These are phyloP conservation scores for Acanthamoeba sp. DNA, from an alignment of 208 protist genomes.

Conservation along the genomic window DNA sequence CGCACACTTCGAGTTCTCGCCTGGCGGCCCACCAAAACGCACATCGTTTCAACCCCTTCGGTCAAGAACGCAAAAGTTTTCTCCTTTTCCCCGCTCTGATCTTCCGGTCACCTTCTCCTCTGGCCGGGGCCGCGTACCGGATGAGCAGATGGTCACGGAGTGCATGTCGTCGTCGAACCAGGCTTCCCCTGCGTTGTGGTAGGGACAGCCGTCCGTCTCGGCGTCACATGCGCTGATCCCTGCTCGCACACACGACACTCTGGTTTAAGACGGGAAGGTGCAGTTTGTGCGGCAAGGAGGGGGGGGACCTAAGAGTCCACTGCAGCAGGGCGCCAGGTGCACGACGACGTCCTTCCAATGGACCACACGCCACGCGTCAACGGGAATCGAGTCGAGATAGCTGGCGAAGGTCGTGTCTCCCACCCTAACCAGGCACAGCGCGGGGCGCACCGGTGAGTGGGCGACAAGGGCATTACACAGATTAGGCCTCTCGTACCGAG, in stretches of 20 bases:
- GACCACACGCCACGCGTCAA: constrained; percentile 14
- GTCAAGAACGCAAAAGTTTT: not conserved
- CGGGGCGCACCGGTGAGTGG: too few relatives aligned
- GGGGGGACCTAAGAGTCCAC: not conserved
- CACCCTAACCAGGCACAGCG: not conserved
- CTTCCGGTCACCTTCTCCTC: not conserved
- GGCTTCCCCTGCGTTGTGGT: not conserved
- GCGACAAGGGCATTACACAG: too few relatives aligned
- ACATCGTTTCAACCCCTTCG: not conserved
- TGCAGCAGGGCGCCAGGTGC: constrained; percentile 11
- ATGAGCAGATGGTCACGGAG: not conserved
- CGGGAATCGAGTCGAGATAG: not conserved
- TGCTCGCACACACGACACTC: too few relatives aligned
- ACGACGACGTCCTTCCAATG: constrained; percentile 9
- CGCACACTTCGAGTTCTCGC: not conserved
- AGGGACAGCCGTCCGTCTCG: not conserved
- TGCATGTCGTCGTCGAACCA: not conserved
- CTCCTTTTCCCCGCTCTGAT: too few relatives aligned
- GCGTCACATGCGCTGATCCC: not conserved
- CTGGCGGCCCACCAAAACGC: not conserved
- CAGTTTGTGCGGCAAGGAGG: not conserved
- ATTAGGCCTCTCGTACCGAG: not conserved
- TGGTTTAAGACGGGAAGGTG: not conserved
- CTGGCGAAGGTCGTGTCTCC: not conserved
- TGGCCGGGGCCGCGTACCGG: not conserved